Percentiles rank a stretch among this genome's conserved stretches.
These are phyloP conservation scores for Naegleria lovaniensis DNA, from an alignment of 208 protist genomes.

Conservation along the genomic window DNA sequence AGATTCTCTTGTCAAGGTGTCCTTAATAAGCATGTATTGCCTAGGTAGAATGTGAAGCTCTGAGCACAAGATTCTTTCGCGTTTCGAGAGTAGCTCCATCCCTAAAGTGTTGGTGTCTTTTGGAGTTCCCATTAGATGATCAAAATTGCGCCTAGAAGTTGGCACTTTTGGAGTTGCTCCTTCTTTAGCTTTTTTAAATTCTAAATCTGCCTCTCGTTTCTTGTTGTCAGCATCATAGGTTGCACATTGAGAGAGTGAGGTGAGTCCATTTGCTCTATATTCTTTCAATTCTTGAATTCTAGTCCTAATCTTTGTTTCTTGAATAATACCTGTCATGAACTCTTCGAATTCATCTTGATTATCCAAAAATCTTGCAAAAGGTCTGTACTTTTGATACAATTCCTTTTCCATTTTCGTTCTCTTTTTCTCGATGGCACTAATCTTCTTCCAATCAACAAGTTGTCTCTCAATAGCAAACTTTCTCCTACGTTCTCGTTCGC, in stretches of 20 bases:
- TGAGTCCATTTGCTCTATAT: neutral
- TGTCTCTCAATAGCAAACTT: conserved; percentile 10
- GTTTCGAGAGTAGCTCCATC: neutral
- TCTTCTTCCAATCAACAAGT: conserved; percentile 1
- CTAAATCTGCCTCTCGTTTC: neutral
- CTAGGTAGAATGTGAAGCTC: neutral
- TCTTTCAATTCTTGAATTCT: neutral
- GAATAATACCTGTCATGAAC: neutral
- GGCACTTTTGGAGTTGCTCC: neutral
- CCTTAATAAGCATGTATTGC: neutral
- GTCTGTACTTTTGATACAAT: neutral
- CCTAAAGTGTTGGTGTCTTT: neutral
- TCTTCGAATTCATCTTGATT: neutral
- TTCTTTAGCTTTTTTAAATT: neutral
- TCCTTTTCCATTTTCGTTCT: neutral
- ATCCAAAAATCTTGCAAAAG: conserved; percentile 4
- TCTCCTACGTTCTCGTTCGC: conserved; percentile 20
- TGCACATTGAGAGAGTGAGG: neutral
- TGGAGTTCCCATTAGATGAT: neutral
- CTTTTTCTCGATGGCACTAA: neutral
- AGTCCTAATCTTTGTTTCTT: neutral
- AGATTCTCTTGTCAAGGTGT: neutral
- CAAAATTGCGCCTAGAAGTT: neutral
- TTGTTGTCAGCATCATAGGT: neutral
- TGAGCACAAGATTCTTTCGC: neutral